phyloP scores from a whole-genome alignment of 2,329 filamentous ascomycete genomes.

The Ustulina deusta region DNA sequence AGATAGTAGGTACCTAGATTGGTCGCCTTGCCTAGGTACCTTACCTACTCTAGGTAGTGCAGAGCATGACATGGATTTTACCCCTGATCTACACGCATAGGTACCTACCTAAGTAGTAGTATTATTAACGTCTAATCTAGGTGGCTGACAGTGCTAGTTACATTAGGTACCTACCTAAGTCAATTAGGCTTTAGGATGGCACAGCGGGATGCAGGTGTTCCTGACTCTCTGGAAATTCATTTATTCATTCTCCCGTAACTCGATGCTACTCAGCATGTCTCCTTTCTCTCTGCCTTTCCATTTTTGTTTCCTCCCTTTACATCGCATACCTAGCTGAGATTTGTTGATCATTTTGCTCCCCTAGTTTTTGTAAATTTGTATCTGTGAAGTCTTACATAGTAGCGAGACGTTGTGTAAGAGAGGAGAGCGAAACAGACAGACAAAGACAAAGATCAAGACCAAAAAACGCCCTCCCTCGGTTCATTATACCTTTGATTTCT shows the following conservation, averaged over 20 bases:
- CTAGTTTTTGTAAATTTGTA: neutral
- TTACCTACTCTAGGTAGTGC: too few species aligned
- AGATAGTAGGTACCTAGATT: too few species aligned
- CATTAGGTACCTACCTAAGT: neutral
- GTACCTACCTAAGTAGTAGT: too few species aligned
- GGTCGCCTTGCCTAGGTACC: too few species aligned
- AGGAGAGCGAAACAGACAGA: neutral
- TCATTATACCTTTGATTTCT: constrained; percentile 17
- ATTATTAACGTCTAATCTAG: neutral
- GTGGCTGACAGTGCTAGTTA: too few species aligned
- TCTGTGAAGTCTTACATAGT: constrained; percentile 2
- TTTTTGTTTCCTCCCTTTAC: neutral
- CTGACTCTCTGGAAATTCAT: constrained; percentile 11
- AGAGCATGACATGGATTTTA: too few species aligned
- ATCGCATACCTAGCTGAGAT: neutral
- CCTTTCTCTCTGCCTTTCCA: constrained; percentile 5
- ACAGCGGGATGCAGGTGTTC: constrained; percentile 27
- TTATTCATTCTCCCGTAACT: constrained; percentile 24
- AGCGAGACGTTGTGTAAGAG: neutral
- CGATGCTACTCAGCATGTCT: constrained; percentile 6
- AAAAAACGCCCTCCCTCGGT: neutral
- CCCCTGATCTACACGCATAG: neutral
- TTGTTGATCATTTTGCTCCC: neutral
- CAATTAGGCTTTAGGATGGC: constrained; percentile 25
- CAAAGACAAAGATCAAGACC: neutral